Base-by-base conservation (phyloP, 352 stramenopile species). In the Peronospora tabacina region DNA sequence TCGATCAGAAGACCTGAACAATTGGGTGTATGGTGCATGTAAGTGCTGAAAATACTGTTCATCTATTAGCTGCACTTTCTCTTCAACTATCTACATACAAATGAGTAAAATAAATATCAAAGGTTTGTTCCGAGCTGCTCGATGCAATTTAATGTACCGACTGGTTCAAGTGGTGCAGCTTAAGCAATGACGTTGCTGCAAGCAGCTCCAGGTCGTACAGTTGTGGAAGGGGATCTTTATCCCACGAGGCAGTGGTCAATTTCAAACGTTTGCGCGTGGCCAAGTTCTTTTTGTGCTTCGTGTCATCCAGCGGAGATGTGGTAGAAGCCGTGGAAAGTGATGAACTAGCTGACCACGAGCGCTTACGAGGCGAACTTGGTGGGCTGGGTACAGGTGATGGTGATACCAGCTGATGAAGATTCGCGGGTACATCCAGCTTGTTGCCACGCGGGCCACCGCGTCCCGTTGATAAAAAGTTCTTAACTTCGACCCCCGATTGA, bases 401-500 rank as follows among this genome's bases (percentile, higher is more conserved):
- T n/a, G 70, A 61, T 43, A 89, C 73, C 5, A 87, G 44, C 28
- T 78, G 58, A 48, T 80, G 76, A 6, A 84, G 51, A 29, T 85
- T 85, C 3, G 62, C 13, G 0, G 76, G 82, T 29, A 90, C 68
- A 16, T 93, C 79, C 7, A 93, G 52, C 49, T 89, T 89, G 44
- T 75, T 83, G 53, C 82, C 82, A 36, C 82, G 79, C 11, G 82
- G 82, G 11, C 82, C 82, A 16, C 82, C 82, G 26, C 82, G 80
- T 7, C 82, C 82, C 3, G 82, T 93, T 0, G 80, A 91, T 7
- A 93, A 28, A 44, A 93, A 93, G 50, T 91, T 90, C 61, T 93
- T 93, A 45, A 93, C 82, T 58, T 93, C 82, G n/a, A 93, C 82
- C 13, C 82, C 82, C 11, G 77, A 90, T 48, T 93, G 82, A 2